Percentiles rank a stretch among this genome's conserved stretches.
These are phyloP conservation scores for Nothomitra cinnamomea DNA, from an alignment of 2,329 filamentous ascomycete species.

Conservation along the genomic window DNA sequence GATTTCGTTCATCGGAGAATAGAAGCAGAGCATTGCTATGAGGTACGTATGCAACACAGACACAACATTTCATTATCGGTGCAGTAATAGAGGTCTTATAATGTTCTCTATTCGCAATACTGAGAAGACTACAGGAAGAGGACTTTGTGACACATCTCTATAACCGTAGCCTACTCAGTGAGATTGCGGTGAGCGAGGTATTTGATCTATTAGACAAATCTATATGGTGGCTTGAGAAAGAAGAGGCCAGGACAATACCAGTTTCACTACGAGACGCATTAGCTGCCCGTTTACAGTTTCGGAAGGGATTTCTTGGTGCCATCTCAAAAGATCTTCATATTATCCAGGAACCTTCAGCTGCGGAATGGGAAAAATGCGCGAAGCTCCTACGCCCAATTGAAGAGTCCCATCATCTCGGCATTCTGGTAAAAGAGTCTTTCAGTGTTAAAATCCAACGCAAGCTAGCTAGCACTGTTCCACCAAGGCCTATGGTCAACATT, in stretches of 20 bases:
- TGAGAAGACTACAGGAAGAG: conserved; percentile 48
- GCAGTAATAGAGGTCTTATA: neutral
- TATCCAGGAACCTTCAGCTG: conserved; percentile 12
- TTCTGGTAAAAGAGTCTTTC: conserved; percentile 58
- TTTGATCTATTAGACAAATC: conserved; percentile 37
- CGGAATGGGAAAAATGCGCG: conserved; percentile 22
- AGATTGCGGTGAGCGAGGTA: conserved; percentile 41
- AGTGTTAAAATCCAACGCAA: conserved; percentile 82
- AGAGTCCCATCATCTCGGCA: conserved; percentile 43
- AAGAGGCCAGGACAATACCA: conserved; percentile 7
- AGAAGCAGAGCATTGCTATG: conserved; percentile 73
- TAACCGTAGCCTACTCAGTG: conserved; percentile 56
- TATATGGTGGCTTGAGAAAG: conserved; percentile 29
- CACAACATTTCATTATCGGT: neutral
- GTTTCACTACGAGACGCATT: conserved; percentile 34
- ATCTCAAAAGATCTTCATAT: conserved; percentile 20
- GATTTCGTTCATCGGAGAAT: conserved; percentile 62
- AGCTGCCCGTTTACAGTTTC: conserved; percentile 45
- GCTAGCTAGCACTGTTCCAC: conserved; percentile 83
- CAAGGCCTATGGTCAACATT: conserved; percentile 70
- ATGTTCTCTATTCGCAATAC: neutral
- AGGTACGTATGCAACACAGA: conserved; percentile 40
- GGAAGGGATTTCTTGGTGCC: conserved; percentile 43
- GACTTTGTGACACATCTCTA: conserved; percentile 92
- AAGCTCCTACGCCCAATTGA: conserved; percentile 36